A percentile compares a stretch with the other conserved stretches of the same genome.
These are phyloP conservation scores for Arachis hypogaea DNA, from an alignment of 306 rosid genomes.

Conservation along the genomic window DNA sequence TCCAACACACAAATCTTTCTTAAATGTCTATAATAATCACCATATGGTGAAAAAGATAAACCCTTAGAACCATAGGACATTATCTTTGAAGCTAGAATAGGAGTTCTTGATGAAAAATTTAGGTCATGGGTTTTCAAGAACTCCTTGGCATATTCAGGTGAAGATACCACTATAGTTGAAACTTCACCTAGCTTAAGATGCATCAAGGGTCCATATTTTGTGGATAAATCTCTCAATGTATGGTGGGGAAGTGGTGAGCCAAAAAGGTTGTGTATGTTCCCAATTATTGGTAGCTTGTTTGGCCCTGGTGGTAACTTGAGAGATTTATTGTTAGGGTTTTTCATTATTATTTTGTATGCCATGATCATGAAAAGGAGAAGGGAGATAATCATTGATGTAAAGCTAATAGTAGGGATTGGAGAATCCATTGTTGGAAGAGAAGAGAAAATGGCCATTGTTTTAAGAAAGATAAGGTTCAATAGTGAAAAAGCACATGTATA, in stretches of 20 bases:
- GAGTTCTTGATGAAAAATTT: slow-evolving; percentile 46
- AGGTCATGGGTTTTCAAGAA: slow-evolving; percentile 46
- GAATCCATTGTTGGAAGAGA: slow-evolving; percentile 20
- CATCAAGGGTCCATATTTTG: slow-evolving; percentile 54
- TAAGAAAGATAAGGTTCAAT: not conserved
- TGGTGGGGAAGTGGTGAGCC: slow-evolving; percentile 44
- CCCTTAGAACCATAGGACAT: slow-evolving; percentile 9
- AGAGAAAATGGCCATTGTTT: not conserved
- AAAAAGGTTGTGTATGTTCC: slow-evolving; percentile 40
- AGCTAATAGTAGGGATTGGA: slow-evolving; percentile 16
- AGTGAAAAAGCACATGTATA: too few relatives aligned
- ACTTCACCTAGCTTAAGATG: slow-evolving; percentile 52
- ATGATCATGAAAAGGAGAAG: slow-evolving; percentile 21
- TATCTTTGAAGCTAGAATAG: slow-evolving; percentile 31
- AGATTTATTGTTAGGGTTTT: slow-evolving; percentile 22
- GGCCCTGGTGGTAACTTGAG: slow-evolving; percentile 54
- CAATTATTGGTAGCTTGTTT: slow-evolving; percentile 46
- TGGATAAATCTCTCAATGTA: slow-evolving; percentile 41
- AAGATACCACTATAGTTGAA: slow-evolving; percentile 45
- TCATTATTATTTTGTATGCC: slow-evolving; percentile 10
- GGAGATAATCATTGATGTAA: slow-evolving; percentile 16
- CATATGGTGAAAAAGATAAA: slow-evolving; percentile 39
- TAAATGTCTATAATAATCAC: slow-evolving; percentile 42
- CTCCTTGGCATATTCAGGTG: slow-evolving; percentile 42
- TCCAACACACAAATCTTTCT: slow-evolving; percentile 41